These are phyloP conservation scores for Pinguiococcus pyrenoidosus DNA, from an alignment of 108 stramenopile genomes.

Conservation along the genomic window DNA sequence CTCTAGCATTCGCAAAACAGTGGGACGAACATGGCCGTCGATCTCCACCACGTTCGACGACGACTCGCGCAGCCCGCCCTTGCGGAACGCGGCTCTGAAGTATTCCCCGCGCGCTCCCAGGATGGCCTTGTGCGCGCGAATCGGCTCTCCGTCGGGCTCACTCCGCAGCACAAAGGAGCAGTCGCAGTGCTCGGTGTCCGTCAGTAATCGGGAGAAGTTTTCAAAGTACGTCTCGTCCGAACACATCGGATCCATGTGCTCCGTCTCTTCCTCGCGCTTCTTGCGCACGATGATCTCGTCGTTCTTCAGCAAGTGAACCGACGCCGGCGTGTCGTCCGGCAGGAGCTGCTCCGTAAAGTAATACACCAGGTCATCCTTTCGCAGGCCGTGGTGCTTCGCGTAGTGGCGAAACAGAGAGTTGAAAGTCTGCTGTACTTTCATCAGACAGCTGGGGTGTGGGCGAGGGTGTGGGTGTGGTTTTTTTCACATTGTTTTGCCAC, in stretches of 20 bases:
- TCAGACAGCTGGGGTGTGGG: slow-evolving; percentile 64
- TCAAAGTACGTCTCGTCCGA: slow-evolving; percentile 18
- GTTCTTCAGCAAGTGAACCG: slow-evolving; percentile 8
- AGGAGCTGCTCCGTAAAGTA: slow-evolving; percentile 83
- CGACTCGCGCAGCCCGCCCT: slow-evolving; percentile 39
- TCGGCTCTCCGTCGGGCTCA: not conserved
- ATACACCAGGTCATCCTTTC: slow-evolving; percentile 90
- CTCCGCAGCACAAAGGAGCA: not conserved
- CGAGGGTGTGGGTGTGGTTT: too few relatives aligned
- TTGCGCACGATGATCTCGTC: not conserved
- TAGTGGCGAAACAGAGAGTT: slow-evolving; percentile 91
- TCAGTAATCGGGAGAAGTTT: slow-evolving; percentile 24
- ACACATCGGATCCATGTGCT: slow-evolving; percentile 8
- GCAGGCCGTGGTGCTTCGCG: slow-evolving; percentile 91
- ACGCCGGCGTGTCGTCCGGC: slow-evolving; percentile 49
- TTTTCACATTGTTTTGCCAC: too few relatives aligned
- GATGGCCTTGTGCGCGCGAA: slow-evolving; percentile 85
- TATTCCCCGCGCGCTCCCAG: slow-evolving; percentile 88
- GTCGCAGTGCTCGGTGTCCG: slow-evolving; percentile 23
- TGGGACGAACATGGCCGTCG: slow-evolving; percentile 54
- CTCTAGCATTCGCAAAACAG: slow-evolving; percentile 74
- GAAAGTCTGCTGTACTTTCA: slow-evolving; percentile 91
- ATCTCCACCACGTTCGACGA: slow-evolving; percentile 59
- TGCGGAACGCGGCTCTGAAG: slow-evolving; percentile 89
- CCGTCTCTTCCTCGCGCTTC: not conserved